Base-by-base conservation (phyloP, 352 stramenopile species). In the Phytophthora pistaciae region DNA sequence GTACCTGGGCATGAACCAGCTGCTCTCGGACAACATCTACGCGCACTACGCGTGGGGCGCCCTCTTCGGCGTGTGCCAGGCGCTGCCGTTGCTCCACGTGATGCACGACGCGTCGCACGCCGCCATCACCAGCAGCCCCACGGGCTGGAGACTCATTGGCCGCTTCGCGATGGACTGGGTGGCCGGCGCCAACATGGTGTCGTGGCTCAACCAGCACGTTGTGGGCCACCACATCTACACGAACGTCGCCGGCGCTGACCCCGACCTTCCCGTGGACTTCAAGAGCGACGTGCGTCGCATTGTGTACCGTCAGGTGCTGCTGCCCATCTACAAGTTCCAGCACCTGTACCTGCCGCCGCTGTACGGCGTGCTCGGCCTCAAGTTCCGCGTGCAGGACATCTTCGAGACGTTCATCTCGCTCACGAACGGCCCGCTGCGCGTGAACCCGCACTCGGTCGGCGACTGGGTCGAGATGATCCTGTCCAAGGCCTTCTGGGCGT, bases 201-300 rank as follows among this genome's bases (percentile, higher is more conserved):
- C 88, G 80, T 98, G 93, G 95, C 88, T 98, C 38, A 96, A 98
- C 73, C 96, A 99, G 80, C 96, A 99, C 84, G 95, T 98, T 6
- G 94, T 98, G 65, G 96, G 93, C 55, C 96, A 99, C 80, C 96
- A 99, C 83, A 95, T 96, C 64, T 98, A 98, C 85, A 99, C 96
- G 44, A 99, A 99, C 79, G 90, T 98, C 13, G 80, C 94, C 11
- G 91, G 94, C 25, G 90, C 92, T 4, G 96, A 99, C 79, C 96
- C 96, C 6, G 96, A 99, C 71, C 82, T 99, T 16, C 96, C 97
- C 4, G 90, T 94, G 56, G 84, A 94, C 79, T 91, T 95, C 55
- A 75, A 93, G 65, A 90, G 87, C 70, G 87, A 97, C 58, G 89
- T 98, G 72, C 83, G 82, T 36, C 90, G 92, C 67, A 91, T 97